phyloP scores from a whole-genome alignment of 805 yeast genomes.

The Saturnispora zaruensis region DNA sequence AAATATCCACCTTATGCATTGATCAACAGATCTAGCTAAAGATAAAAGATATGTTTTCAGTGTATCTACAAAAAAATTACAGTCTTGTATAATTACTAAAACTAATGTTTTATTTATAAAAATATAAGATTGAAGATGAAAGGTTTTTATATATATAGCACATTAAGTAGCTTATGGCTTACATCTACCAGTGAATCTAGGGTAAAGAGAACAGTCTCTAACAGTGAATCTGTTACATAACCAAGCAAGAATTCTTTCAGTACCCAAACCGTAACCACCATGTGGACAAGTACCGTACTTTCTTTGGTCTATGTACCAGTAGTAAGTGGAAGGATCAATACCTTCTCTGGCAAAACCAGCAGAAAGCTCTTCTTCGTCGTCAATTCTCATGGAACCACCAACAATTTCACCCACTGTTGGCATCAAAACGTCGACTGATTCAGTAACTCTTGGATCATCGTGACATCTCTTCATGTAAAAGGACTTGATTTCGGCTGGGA shows the following conservation, averaged over 20 bases:
- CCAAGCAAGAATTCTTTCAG: conserved; percentile 98
- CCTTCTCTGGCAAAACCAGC: conserved; percentile 92
- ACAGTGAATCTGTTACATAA: conserved; percentile 95
- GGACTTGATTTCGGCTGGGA: conserved; percentile 96
- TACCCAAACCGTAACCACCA: conserved; percentile 98
- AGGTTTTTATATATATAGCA: not conserved
- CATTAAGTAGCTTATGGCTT: conserved; percentile 50
- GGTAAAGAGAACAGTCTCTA: conserved; percentile 95
- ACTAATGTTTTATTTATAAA: not conserved
- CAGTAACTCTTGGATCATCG: conserved; percentile 92
- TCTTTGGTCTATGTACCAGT: conserved; percentile 95
- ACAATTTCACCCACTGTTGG: conserved; percentile 98
- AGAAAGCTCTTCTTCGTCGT: conserved; percentile 67
- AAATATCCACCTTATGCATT: not conserved
- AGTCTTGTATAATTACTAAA: not conserved
- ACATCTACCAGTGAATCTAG: conserved; percentile 97
- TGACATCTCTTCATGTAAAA: conserved; percentile 93
- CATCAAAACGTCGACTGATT: conserved; percentile 96
- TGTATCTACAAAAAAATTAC: not conserved
- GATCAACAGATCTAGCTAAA: not conserved
- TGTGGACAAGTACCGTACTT: conserved; percentile 97
- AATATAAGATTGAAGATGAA: not conserved
- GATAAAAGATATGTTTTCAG: not conserved
- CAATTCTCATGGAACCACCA: conserved; percentile 98
- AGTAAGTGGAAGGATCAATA: conserved; percentile 73